A percentile compares a stretch with the other conserved stretches of the same genome.
phyloP scores from a whole-genome alignment of 2,329 filamentous ascomycete genomes.

The Microsporum audouinii region DNA sequence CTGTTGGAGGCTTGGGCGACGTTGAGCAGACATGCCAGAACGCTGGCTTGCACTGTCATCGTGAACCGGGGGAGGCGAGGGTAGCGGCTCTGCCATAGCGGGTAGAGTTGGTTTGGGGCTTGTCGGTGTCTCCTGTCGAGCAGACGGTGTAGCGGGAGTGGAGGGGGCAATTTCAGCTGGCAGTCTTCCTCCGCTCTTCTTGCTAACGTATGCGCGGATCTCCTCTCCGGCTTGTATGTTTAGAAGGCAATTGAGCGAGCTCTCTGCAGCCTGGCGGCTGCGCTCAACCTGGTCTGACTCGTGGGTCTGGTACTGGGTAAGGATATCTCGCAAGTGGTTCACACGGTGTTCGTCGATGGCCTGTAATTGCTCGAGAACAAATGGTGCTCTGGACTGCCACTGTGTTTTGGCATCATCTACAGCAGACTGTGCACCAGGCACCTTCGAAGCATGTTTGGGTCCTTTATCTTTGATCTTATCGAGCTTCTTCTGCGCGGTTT shows the following conservation, averaged over 20 bases:
- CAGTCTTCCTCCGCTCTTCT: slow-evolving; percentile 28
- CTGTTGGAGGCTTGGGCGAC: slow-evolving; percentile 26
- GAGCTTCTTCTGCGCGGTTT: slow-evolving; percentile 70
- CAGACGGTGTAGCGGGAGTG: slow-evolving; percentile 18
- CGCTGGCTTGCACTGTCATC: slow-evolving; percentile 48
- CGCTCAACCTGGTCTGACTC: slow-evolving; percentile 79
- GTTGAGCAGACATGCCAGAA: slow-evolving; percentile 38
- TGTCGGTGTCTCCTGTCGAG: slow-evolving; percentile 3
- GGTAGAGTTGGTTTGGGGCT: slow-evolving; percentile 13
- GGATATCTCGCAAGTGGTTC: slow-evolving; percentile 77
- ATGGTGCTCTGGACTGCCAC: slow-evolving; percentile 91
- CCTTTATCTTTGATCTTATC: slow-evolving; percentile 75
- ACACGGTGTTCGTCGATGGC: slow-evolving; percentile 78
- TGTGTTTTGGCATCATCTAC: slow-evolving; percentile 69
- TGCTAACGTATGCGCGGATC: slow-evolving; percentile 47
- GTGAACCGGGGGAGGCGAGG: slow-evolving; percentile 30
- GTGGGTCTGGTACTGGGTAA: slow-evolving; percentile 88
- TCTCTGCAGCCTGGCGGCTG: slow-evolving; percentile 61
- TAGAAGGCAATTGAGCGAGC: slow-evolving; percentile 67
- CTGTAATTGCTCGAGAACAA: slow-evolving; percentile 86
- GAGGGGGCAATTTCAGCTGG: slow-evolving; percentile 17
- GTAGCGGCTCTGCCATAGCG: slow-evolving; percentile 23
- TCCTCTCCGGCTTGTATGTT: slow-evolving; percentile 81
- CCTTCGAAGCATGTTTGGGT: slow-evolving; percentile 58
- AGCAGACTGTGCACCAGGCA: slow-evolving; percentile 59